These are phyloP conservation scores for Groenewaldozyma tartarivorans DNA, from an alignment of 805 yeast species.

Conservation along the genomic window DNA sequence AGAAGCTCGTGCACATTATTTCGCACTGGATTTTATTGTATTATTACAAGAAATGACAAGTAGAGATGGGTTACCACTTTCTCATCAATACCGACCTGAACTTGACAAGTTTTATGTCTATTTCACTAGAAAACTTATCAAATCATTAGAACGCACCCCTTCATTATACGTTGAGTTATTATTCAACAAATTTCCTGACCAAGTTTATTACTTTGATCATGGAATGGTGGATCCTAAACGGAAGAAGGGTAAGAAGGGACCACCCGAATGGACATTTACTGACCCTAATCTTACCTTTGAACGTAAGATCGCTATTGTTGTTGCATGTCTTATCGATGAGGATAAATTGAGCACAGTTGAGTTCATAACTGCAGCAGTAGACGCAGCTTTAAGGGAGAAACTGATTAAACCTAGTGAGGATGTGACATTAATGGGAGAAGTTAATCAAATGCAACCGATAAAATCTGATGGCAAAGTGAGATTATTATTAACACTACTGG, in stretches of 20 bases:
- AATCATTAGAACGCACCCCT: constrained; percentile 41
- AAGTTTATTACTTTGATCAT: constrained; percentile 44
- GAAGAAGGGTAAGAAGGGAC: constrained; percentile 8
- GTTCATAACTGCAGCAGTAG: constrained; percentile 32
- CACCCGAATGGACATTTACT: constrained; percentile 15
- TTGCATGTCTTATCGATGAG: constrained; percentile 39
- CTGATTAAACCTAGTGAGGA: background rate
- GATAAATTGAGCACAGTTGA: constrained; percentile 35
- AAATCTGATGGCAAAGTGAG: constrained; percentile 37
- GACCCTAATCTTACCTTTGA: constrained; percentile 29
- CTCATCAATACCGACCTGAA: constrained; percentile 41
- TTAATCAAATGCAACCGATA: background rate
- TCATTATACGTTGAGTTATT: constrained; percentile 53
- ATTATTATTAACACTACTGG: constrained; percentile 37
- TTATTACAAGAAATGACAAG: constrained; percentile 43
- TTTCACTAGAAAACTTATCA: constrained; percentile 51
- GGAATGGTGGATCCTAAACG: constrained; percentile 40
- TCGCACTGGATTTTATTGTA: constrained; percentile 65
- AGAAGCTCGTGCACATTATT: constrained; percentile 48
- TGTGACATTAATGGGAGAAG: background rate
- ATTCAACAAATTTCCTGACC: constrained; percentile 46
- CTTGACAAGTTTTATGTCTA: constrained; percentile 56
- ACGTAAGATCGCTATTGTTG: constrained; percentile 41
- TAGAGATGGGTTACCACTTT: constrained; percentile 38
- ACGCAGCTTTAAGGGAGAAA: background rate